A percentile compares a stretch with the other conserved stretches of the same genome.
These are phyloP conservation scores for Exophiala dermatitidis DNA, from an alignment of 2,329 filamentous ascomycete genomes.

Conservation along the genomic window DNA sequence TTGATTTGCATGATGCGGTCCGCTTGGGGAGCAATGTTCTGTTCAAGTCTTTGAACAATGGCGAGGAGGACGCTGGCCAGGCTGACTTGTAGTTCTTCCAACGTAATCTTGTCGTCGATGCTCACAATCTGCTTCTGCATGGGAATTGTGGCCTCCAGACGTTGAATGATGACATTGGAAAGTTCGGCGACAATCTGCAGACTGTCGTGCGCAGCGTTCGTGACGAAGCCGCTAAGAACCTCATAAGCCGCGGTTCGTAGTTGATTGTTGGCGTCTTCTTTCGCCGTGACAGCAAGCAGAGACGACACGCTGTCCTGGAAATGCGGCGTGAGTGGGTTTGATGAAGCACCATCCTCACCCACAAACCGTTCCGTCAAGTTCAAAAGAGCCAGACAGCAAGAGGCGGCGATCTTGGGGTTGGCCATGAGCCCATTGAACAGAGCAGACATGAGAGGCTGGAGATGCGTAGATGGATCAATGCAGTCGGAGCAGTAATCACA, in stretches of 20 bases:
- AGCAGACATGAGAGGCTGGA: constrained; percentile 76
- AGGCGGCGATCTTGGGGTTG: constrained; percentile 93
- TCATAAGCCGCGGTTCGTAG: constrained; percentile 95
- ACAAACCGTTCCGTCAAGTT: constrained; percentile 95
- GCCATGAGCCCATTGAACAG: constrained; percentile 85
- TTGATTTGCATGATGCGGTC: constrained; percentile 90
- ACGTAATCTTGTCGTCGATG: constrained; percentile 88
- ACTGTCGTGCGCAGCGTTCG: constrained; percentile 81
- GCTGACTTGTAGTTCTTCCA: constrained; percentile 97
- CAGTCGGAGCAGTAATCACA: constrained; percentile 88
- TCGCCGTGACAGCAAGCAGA: constrained; percentile 76
- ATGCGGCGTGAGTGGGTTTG: constrained; percentile 81
- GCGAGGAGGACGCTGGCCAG: constrained; percentile 84
- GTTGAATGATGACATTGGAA: constrained; percentile 81
- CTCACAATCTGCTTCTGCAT: constrained; percentile 92
- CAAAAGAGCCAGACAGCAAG: constrained; percentile 98
- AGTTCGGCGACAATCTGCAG: constrained; percentile 71
- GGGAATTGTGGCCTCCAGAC: constrained; percentile 79
- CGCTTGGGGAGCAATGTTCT: constrained; percentile 80
- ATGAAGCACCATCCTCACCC: constrained; percentile 66
- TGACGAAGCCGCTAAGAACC: constrained; percentile 89
- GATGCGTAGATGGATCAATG: constrained; percentile 75
- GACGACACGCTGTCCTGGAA: constrained; percentile 88
- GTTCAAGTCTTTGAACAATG: constrained; percentile 84
- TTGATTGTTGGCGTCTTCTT: constrained; percentile 64